phyloP scores from a whole-genome alignment of 1,284 basidiomycete genomes.

The Paramarasmius palmivorus region DNA sequence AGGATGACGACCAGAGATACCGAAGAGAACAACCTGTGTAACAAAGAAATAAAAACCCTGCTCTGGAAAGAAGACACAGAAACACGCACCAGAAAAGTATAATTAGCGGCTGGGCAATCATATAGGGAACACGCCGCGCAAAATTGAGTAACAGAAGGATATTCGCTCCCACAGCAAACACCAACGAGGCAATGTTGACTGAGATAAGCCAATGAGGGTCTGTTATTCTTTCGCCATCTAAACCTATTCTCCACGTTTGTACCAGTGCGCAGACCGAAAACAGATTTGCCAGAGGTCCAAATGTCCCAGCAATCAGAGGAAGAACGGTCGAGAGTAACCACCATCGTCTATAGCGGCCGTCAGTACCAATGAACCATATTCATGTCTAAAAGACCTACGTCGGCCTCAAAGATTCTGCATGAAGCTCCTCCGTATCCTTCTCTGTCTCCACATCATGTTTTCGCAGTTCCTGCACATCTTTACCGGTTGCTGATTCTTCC shows the following conservation, averaged over 20 bases:
- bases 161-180: conserved; percentile 33
- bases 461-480: not conserved
- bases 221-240: conserved; percentile 19
- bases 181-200: conserved; percentile 31
- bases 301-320: conserved; percentile 38
- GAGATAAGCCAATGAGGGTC: conserved; percentile 32
- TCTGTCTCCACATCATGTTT: not conserved
- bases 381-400: not conserved
- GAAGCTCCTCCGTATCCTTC: conserved; percentile 6
- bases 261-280: conserved; percentile 36
- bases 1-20: conserved; percentile 33
- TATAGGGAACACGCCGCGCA: conserved; percentile 33
- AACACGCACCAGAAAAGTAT: conserved; percentile 33
- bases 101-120: conserved; percentile 33
- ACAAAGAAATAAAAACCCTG: not conserved
- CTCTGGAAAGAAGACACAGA: not conserved
- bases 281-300: conserved; percentile 38
- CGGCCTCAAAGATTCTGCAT: not conserved
- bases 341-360: conserved; percentile 28
- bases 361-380: not conserved
- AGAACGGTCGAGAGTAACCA: conserved; percentile 40
- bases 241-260: conserved; percentile 31
- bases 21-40: conserved; percentile 32
- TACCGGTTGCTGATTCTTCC: not conserved
- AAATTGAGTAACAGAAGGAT: conserved; percentile 36